Evolutionary conservation across 1,284 basidiomycete genomes (phyloP), one percentile per base, ranked within the genome.

Genomic region (Microbotryum scabiosae): DNA sequence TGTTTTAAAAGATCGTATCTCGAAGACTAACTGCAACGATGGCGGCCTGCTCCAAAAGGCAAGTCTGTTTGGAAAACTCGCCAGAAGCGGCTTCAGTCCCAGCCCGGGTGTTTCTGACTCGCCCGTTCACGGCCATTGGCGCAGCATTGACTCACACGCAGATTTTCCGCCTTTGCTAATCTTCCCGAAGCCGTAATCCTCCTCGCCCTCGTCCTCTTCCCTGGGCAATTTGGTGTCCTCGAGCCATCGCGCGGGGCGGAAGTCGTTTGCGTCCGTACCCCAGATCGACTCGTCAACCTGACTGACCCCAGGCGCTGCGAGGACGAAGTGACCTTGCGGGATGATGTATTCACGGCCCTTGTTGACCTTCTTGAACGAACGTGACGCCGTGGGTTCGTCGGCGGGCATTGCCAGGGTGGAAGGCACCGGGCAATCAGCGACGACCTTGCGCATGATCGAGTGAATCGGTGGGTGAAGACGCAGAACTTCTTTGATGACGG

Each of bases 1-100:
- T 41, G 5, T 16, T 41, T 12, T 12, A 41, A 16, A 5, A 2
- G 8, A 30, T 41, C 36, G 10, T 41, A 16, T 41, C 36, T 41
- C 21, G 26, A 23, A 26, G 30, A 52, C 51, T 23, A 18, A 52
- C 51, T 94, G 76, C 93, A 97, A 60, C 92, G 80, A 77, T 97
- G 92, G 69, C 90, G 81, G 28, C 92, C 94, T 51, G 94, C 93
- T 61, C 94, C 96, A 73, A 99, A 99, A 1, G 94, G 96, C 73
- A 96, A 64, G 63, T 72, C 69, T 66, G 48, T 3, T 16, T 8
- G 26, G 16, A 1, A 16, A 41, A 41, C 10, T 41, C 36, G 36
- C 36, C 36, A 41, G 36, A 41, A 41, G 36, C 36, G 36, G 36
- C 36, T 41, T 41, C 36, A 41, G 36, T 41, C 16, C 36, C 36